Evolutionary conservation across 805 yeast species (phyloP), one percentile per base, ranked within the genome.

Genomic region (Pichia phayaonensis): DNA sequence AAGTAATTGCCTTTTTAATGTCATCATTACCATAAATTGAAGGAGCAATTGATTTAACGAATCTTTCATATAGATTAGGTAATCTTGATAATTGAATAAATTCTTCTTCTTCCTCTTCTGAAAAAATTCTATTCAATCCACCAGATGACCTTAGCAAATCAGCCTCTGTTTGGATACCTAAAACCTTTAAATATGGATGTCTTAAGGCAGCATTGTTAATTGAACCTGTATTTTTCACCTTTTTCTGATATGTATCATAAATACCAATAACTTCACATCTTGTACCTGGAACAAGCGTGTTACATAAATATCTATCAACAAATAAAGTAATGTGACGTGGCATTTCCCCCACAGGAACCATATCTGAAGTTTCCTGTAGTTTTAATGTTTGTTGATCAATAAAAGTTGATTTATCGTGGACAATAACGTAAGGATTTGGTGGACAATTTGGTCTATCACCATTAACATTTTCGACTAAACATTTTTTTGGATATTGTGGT

Each of bases 291-390:
- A 92, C 86, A 29, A 94, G 90, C 55, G 79, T 81, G 69, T 94
- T 94, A 26, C 97, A 85, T 63, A 94, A 72, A 59, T 86, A 87
- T 54, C 99, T 77, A 66, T 94, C 98, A 34, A 89, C 88, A 42
- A 94, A 86, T 56, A 94, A 74, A 52, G 88, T 63, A 40, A 94
- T 84, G 61, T 94, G 95, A 59, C 99, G 80, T 10, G 99, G 99
- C 89, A 94, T 84, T 70, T 94, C 99, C 58, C 99, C 99, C 27
- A 94, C 96, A 1, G 99, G 99, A 2, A 94, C 97, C 84, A 87
- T 87, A 66, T 94, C 99, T 13, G 98, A 97, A n/a, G 94, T 76
- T 66, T 94, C 99, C 67, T 94, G 99, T 50, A 94, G 74, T 66
- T 94, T 94, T 61, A 94, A 75, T 29, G 85, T 82, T 69, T 94